Base-by-base conservation (phyloP, 352 stramenopile species). In the Stephanocyclus meneghinianus region DNA sequence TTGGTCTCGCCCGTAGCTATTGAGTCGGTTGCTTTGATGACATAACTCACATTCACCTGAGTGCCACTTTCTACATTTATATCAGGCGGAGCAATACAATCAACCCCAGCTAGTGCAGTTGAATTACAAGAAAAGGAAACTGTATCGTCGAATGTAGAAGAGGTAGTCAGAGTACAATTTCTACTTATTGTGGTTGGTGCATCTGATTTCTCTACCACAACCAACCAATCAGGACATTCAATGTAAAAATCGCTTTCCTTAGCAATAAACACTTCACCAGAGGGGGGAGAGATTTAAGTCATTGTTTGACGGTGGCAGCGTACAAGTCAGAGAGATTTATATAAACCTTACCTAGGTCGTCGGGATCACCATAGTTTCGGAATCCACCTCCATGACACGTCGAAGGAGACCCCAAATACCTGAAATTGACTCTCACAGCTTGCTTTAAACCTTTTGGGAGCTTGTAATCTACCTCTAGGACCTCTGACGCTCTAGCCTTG, bases 371-470 rank as follows among this genome's bases (percentile, higher is more conserved):
- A 35, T 71, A 83, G 30, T 21, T 69, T 18, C 61, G 32, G 13
- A 30, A 37, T 59, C 53, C 21, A n/a, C 76, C 73, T 15, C 29
- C 9, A 64, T 30, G 60, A 48, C 42, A 44, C 37, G 7, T 42
- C 9, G 51, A 71, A 15, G 10, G 29, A 62, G 7, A 18, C 9
- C 53, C 53, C 6, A 44, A 21, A 44, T 81, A 84, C 29, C 64
- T 50, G n/a, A 76, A 74, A 37, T 72, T 78, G n/a, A 84, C 77
- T 44, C 77, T 21, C 2, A 84, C 77, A 61, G 72, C 72, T 16
- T 79, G 69, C 29, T 71, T 32, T 1, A 48, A 10, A 21, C 21
- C 16, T 10, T 32, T 11, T 15, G 45, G 42, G 9, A 71, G 7
- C 15, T 60, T 3, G n/a, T 53, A 60, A 35, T 71, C 18, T 13